These are phyloP conservation scores for Collybia sordida DNA, from an alignment of 768 basidiomycete genomes.

Conservation along the genomic window DNA sequence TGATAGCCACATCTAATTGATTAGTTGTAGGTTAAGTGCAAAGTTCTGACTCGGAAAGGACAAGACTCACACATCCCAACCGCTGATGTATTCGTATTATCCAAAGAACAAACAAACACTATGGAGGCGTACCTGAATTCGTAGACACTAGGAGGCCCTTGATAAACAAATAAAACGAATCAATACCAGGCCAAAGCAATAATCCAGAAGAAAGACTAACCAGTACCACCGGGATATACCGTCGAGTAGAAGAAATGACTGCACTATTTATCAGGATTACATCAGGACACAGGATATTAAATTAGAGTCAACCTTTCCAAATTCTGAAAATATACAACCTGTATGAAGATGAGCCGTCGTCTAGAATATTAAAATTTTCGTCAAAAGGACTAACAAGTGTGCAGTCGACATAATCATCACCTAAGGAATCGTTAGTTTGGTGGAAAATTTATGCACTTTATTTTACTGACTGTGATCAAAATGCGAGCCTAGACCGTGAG, in stretches of 20 bases:
- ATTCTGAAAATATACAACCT: slow-evolving; percentile 2
- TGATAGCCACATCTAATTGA: background rate
- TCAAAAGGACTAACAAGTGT: no score
- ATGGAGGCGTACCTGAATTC: background rate
- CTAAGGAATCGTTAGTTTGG: background rate
- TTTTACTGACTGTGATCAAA: background rate
- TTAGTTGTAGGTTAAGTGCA: background rate
- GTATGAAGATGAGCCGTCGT: background rate
- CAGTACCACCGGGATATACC: no score
- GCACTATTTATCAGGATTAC: background rate
- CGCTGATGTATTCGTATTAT: background rate
- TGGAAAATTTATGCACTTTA: no score
- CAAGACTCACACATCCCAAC: background rate
- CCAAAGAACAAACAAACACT: background rate
- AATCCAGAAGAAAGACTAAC: no score
- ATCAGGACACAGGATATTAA: background rate
- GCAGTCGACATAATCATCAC: background rate
- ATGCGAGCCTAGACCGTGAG: background rate
- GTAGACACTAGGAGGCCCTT: background rate
- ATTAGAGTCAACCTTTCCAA: background rate
- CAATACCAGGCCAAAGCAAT: no score
- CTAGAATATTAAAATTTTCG: background rate
- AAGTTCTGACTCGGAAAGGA: background rate
- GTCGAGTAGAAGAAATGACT: no score
- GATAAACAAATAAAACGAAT: no score